Evolutionary conservation across 73 alveolate genomes (phyloP).

Genomic region (Blepharisma stoltei): DNA sequence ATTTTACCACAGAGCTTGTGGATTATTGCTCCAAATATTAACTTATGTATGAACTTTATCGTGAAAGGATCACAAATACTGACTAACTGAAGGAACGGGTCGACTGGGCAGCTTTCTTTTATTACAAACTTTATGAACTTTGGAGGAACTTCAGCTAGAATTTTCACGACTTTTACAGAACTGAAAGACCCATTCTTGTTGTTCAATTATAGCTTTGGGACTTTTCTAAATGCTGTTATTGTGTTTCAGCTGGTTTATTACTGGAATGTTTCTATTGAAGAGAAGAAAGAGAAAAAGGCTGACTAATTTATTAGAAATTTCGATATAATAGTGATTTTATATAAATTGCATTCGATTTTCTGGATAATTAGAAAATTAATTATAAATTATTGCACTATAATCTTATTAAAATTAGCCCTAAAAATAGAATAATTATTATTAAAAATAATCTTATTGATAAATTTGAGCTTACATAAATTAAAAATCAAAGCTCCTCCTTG

Average conservation of each 20-base stretch:
- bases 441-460: no score
- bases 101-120: constrained; percentile 84
- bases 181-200: constrained; percentile 39
- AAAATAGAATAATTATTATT: no score
- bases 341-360: no score
- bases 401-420: no score
- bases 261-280: constrained; percentile 25
- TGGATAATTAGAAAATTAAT: no score
- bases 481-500: no score
- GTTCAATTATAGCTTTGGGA: neutral
- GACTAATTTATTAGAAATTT: no score
- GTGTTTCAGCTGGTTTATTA: constrained; percentile 31
- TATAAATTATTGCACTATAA: no score
- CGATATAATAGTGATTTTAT: no score
- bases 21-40: constrained; percentile 38
- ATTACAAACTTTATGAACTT: constrained; percentile 69
- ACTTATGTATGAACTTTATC: constrained; percentile 6
- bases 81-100: constrained; percentile 59
- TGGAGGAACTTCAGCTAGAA: constrained; percentile 76
- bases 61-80: constrained; percentile 75
- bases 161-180: constrained; percentile 76
- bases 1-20: constrained; percentile 55
- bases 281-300: constrained; percentile 20
- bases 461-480: no score
- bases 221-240: constrained; percentile 16